Evolutionary conservation across 1,284 basidiomycete species (phyloP), one percentile per base, ranked within the genome.

Genomic region (Lentinula novae-zelandiae): DNA sequence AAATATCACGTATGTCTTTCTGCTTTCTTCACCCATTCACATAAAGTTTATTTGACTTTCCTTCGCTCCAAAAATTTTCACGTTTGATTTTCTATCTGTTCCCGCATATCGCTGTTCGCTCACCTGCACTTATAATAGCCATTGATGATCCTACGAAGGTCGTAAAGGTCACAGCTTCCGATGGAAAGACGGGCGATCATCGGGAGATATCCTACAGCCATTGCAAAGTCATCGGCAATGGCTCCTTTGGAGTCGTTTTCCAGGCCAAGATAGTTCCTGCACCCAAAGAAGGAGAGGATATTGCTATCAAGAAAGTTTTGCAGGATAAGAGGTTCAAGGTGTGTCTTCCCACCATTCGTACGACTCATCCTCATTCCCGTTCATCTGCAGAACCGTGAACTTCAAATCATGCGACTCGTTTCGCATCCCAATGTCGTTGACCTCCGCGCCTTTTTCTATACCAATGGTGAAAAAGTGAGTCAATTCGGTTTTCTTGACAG

Each of bases 301-400:
- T 99, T 70, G 96, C 96, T 60, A 99, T 99, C 85, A 99, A 99
- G 89, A 99, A 98, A 83, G 96, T 99, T 58, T 78, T 99, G 67
- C 96, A 99, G 83, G 96, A 99, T 82, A 99, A 99, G 85, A 89
- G 96, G 67, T 99, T 99, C 90, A 99, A 99, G 93, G 96, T 95
- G 67, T 63, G 84, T 72, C 55, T 64, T 66, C 60, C 64, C 63
- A 60, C 54, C 65, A 56, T 66, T 65, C 54, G 27, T 66, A 59
- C 57, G 48, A 39, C 42, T 42, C 55, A 55, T 48, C 42, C 40
- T 53, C 39, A 36, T 38, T 53, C 38, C 8, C 33, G 27, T 44
- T 53, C 50, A 60, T 58, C 49, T 60, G 66, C 73, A 98, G 96
- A 99, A 99, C 81, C 96, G 96, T 71, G 96, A 99, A 79, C 83